phyloP scores from a whole-genome alignment of 2,329 filamentous ascomycete species.

The Tympanopsis confertula region DNA sequence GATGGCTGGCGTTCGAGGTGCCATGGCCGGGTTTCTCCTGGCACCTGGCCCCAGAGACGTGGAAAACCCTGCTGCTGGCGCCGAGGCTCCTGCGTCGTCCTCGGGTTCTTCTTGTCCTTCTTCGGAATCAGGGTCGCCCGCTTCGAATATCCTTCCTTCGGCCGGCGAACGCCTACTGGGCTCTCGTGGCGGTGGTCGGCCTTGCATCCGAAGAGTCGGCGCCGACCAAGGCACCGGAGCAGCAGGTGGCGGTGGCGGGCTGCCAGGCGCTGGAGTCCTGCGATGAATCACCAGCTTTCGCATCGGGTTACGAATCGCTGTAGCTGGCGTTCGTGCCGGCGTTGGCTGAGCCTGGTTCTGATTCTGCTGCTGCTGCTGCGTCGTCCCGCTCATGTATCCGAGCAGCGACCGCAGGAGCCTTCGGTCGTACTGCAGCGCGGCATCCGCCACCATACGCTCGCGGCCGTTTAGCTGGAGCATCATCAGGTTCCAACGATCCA shows the following conservation, averaged over 20 bases:
- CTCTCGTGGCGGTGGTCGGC: neutral
- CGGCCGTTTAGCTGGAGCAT: neutral
- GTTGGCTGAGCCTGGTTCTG: neutral
- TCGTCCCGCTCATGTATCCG: neutral
- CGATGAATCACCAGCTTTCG: neutral
- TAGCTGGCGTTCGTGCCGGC: neutral
- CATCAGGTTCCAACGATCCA: neutral
- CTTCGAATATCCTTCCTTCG: neutral
- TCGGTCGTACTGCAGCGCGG: neutral
- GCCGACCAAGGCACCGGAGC: neutral
- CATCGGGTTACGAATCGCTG: neutral
- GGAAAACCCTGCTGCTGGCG: neutral
- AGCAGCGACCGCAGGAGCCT: neutral
- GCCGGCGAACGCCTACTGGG: neutral
- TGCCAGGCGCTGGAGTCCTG: neutral
- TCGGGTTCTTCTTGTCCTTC: neutral
- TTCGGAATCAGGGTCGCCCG: neutral
- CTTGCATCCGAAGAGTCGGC: neutral
- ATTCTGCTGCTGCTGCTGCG: neutral
- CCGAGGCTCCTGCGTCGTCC: neutral
- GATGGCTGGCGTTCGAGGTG: no score
- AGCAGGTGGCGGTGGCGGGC: neutral
- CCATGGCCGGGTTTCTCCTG: no score
- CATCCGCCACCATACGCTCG: neutral
- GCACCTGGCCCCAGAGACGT: no score